Evolutionary conservation across 169 alveolate species (phyloP), one percentile per base, ranked within the genome.

Genomic region (Theileria parva): DNA sequence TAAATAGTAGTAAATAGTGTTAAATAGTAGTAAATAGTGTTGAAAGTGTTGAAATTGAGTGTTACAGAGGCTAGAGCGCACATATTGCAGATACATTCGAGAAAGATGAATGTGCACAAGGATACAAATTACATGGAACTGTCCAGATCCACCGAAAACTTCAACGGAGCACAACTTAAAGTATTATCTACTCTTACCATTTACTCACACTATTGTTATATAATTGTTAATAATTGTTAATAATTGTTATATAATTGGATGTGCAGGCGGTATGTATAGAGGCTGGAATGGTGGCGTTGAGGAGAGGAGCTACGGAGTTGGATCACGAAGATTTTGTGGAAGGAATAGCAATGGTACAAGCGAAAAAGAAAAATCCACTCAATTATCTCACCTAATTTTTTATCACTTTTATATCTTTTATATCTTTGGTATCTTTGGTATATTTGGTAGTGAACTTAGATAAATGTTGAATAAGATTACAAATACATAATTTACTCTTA

Each of bases 271-370:
- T 97, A 15, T 98, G 99, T 77, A 98, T 96, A 25, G 99, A 97
- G 88, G 99, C 99, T 13, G 99, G 99, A 44, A 98, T 97, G 99
- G 95, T 96, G 57, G 99, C 99, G 19, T 86, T 97, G 21, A 94
- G 98, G 66, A 92, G 99, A 85, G 98, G 99, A 17, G 99, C 99
- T 37, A 94, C 98, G 21, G 97, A 95, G 84, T 89, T 98, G 44
- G 96, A 94, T 80, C 99, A 98, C 88, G 99, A 98, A 92, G 99
- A 98, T 88, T 98, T 95, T 73, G 98, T 98, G 27, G 99, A 97
- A 80, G 99, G 99, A 12, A 97, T 98, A 68, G 96, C 97, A 17
- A 95, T 97, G 27, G 99, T 98, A 48, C 96, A 96, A 86, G 98
- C 99, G 19, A 98, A 98, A 94, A 98, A 98, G 94, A 97, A 98